Base-by-base conservation (phyloP, 192 early-diverging fungal genomes). In the Coemansia sp. region DNA sequence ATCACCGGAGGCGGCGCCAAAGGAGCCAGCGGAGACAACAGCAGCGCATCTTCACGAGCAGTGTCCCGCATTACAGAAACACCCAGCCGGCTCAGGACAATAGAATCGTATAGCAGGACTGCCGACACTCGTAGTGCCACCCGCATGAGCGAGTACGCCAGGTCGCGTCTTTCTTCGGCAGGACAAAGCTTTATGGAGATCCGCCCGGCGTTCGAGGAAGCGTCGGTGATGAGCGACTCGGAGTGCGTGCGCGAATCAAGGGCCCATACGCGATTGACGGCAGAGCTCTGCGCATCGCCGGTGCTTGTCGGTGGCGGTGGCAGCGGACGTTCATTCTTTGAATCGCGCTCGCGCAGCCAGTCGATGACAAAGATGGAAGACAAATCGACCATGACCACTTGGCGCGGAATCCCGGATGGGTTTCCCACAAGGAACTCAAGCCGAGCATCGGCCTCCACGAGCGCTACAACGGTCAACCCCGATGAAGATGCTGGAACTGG, bases 301-400 rank as follows among this genome's bases (percentile, higher is more conserved):
- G 71, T 72, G 1, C 68, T 81, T 33, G 74, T 81, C 33, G 79
- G 79, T 18, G 78, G 78, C 16, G 72, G 62, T 35, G 79, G 79
- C 23, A 73, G 78, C 16, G 72, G 62, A 0, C 14, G 62, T 12
- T 44, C 45, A 57, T 60, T 35, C 11, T 41, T 39, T 1, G 75
- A 67, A 21, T 57, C 44, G 2, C 73, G 79, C 5, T 66, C 74
- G 7, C 73, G 74, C 44, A 81, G 73, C 62, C 57, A 70, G 36
- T 75, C 79, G n/a, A 69, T 81, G 53, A 59, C 71, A 6, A 63
- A 66, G 45, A 71, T 76, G 55, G 79, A 81, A 52, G 79, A 81
- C 62, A 81, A 73, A 64, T 63, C 67, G 49, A 81, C 79, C 1
- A 72, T 73, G 73, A 81, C 79, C 36, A 81, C 79, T 6, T 62